A percentile compares a stretch with the other conserved stretches of the same genome.
Evolutionary conservation across 148 eudicot genomes (phyloP).

Genomic region (Beta vulgaris): DNA sequence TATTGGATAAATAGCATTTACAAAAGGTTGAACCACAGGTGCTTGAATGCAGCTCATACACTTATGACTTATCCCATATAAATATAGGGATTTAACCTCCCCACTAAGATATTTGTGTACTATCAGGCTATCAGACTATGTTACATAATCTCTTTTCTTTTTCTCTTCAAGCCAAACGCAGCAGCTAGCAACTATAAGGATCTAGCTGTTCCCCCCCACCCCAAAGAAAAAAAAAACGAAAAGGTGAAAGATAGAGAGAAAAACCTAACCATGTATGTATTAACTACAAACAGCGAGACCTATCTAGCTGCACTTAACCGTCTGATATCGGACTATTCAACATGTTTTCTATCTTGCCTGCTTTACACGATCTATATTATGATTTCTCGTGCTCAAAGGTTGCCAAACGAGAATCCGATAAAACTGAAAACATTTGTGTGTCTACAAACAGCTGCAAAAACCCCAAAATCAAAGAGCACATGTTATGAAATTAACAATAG

Average conservation of each 20-base stretch:
- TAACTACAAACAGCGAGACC: slow-evolving; percentile 9
- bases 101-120: slow-evolving; percentile 10
- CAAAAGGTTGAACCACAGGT: slow-evolving; percentile 17
- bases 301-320: slow-evolving; percentile 10
- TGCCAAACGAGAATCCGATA: slow-evolving; percentile 72
- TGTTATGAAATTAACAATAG: neutral
- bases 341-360: slow-evolving; percentile 8
- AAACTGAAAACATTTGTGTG: slow-evolving; percentile 79
- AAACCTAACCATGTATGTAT: slow-evolving; percentile 12
- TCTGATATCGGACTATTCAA: neutral
- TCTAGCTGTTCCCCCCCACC: neutral
- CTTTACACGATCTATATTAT: neutral
- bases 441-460: slow-evolving; percentile 82
- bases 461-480: neutral
- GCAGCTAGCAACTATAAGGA: slow-evolving; percentile 6
- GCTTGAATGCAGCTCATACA: slow-evolving; percentile 15
- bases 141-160: slow-evolving; percentile 32
- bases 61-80: neutral
- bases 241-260: too few relatives aligned
- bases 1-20: slow-evolving; percentile 20
- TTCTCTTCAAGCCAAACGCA: slow-evolving; percentile 15
- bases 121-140: slow-evolving; percentile 23
- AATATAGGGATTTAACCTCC: slow-evolving; percentile 18
- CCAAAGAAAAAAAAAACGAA: neutral
- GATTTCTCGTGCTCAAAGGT: slow-evolving; percentile 51